These are phyloP conservation scores for Dissophora ornata DNA, from an alignment of 192 early-diverging fungal species.

Conservation along the genomic window DNA sequence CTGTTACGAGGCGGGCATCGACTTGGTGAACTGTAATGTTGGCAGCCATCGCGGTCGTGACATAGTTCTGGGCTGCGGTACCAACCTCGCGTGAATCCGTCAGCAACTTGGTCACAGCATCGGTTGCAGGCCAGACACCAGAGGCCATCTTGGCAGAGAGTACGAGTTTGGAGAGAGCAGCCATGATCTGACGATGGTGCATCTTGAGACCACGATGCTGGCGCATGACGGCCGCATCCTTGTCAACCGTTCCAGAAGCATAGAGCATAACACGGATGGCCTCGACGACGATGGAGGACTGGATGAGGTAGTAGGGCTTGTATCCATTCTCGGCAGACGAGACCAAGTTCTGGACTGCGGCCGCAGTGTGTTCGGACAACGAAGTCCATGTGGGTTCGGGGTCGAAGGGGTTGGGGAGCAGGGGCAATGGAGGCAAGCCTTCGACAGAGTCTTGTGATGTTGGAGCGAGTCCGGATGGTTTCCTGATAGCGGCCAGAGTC, in stretches of 20 bases:
- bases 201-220: conserved; percentile 72
- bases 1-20: conserved; percentile 42
- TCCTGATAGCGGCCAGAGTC: conserved; percentile 29
- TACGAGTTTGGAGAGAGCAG: conserved; percentile 83
- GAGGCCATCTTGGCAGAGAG: conserved; percentile 83
- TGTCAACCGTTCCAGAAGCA: conserved; percentile 76
- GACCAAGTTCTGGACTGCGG: conserved; percentile 61
- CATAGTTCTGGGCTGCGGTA: conserved; percentile 76
- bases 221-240: conserved; percentile 73
- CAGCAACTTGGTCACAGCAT: conserved; percentile 78
- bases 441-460: conserved; percentile 56
- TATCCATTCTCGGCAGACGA: conserved; percentile 60
- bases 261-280: conserved; percentile 88
- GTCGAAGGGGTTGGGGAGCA: conserved; percentile 36
- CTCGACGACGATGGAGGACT: conserved; percentile 68
- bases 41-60: conserved; percentile 36
- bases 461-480: conserved; percentile 41
- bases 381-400: conserved; percentile 61
- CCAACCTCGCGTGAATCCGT: conserved; percentile 80
- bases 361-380: conserved; percentile 56
- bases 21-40: conserved; percentile 44
- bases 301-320: conserved; percentile 72
- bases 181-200: conserved; percentile 82
- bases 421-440: conserved; percentile 45
- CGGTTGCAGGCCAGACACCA: conserved; percentile 90